A percentile compares a stretch with the other conserved stretches of the same genome.
phyloP scores from a whole-genome alignment of 2,329 filamentous ascomycete species.

The Colletotrichum eremochloae region DNA sequence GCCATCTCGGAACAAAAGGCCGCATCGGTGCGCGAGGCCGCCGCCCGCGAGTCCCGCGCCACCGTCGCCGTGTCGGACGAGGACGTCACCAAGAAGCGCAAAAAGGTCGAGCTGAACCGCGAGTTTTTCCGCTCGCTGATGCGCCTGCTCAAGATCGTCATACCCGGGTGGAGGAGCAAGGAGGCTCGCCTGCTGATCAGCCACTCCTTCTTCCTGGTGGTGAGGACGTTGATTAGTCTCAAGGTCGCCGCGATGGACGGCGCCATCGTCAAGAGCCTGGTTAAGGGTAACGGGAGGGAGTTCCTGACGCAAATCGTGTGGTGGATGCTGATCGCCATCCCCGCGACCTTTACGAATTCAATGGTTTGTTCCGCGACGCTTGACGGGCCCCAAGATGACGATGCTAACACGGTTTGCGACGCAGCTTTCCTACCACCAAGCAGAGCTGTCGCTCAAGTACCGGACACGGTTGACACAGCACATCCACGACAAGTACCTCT shows the following conservation, averaged over 20 bases:
- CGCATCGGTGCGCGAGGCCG: constrained; percentile 77
- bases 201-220: constrained; percentile 92
- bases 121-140: constrained; percentile 84
- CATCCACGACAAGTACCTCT: constrained; percentile 95
- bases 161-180: constrained; percentile 90
- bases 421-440: constrained; percentile 95
- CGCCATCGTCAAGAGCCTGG: constrained; percentile 89
- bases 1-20: constrained; percentile 95
- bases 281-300: constrained; percentile 90
- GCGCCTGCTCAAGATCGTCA: constrained; percentile 84
- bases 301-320: constrained; percentile 90
- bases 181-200: constrained; percentile 88
- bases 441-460: constrained; percentile 92
- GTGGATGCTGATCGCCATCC: constrained; percentile 98
- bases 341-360: constrained; percentile 97
- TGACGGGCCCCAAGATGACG: neutral
- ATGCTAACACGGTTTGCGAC: constrained; percentile 8
- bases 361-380: constrained; percentile 74
- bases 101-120: constrained; percentile 92
- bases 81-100: constrained; percentile 61
- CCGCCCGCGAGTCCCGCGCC: constrained; percentile 62
- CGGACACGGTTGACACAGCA: constrained; percentile 92
- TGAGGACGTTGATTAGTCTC: constrained; percentile 91
- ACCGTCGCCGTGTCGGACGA: constrained; percentile 60
- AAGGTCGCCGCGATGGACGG: constrained; percentile 98